A percentile compares a stretch with the other conserved stretches of the same genome.
Conservation (phyloP, 257 asterid species). For the Solanum pimpinellifolium region DNA sequence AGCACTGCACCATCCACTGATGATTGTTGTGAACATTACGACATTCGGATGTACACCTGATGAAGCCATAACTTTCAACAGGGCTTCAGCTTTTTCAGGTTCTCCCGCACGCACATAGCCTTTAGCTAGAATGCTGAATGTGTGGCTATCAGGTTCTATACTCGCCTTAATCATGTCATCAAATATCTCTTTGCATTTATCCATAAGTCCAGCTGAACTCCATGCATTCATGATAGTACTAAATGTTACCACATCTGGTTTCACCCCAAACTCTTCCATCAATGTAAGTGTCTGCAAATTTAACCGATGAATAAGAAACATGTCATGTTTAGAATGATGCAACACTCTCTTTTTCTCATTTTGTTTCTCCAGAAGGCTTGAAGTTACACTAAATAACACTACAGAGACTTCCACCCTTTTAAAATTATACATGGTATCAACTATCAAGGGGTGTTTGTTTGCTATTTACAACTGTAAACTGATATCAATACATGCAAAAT, state of each 20-base stretch:
- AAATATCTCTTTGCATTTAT: slow-evolving; percentile 66
- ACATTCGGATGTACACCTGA: slow-evolving; percentile 62
- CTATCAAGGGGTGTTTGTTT: background rate
- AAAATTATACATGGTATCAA: background rate
- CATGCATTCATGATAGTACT: slow-evolving; percentile 95
- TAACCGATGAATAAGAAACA: background rate
- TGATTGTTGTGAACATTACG: slow-evolving; percentile 83
- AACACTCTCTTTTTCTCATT: background rate
- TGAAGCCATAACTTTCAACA: slow-evolving; percentile 39
- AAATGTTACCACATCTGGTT: slow-evolving; percentile 82
- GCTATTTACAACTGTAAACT: background rate
- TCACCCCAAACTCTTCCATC: slow-evolving; percentile 79
- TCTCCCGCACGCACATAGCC: slow-evolving; percentile 78
- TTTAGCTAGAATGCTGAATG: slow-evolving; percentile 92
- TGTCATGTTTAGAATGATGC: background rate
- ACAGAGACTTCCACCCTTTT: background rate
- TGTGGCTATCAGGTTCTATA: slow-evolving; percentile 68
- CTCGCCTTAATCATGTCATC: slow-evolving; percentile 63
- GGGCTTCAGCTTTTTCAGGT: slow-evolving; percentile 62
- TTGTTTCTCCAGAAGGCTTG: background rate
- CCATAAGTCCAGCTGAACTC: slow-evolving; percentile 82
- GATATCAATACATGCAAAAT: background rate
- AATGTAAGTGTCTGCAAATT: slow-evolving; percentile 40
- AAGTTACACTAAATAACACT: background rate
- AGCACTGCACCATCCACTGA: slow-evolving; percentile 92